Base-by-base conservation (phyloP, 148 eudicot species). In the Cornus controversa region DNA sequence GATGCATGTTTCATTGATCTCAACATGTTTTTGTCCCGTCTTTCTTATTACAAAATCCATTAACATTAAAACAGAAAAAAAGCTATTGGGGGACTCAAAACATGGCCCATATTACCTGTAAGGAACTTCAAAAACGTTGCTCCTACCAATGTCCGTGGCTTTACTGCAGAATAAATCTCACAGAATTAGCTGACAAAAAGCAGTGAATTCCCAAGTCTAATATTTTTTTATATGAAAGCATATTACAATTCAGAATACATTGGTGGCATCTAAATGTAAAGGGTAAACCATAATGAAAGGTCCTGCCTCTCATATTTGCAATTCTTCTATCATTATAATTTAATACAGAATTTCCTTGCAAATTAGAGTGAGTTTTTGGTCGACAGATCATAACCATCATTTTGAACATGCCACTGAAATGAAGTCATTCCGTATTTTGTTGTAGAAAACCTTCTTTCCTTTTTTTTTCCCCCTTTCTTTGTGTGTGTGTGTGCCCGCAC, bases 111-210 rank as follows among this genome's bases (percentile, higher is more conserved):
- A 62, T 83, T 90, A 95, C 99, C 96, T 72, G 91, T 77, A 78
- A 91, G 93, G 84, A 90, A 90, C 84, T 91, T 96, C 80, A 90
- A 79, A 80, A 96, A 96, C 67, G 87, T 90, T 75, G 95, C 98
- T 83, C 98, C 98, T 2, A 90, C 91, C 70, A 94, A 73, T 25
- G 86, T 86, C 60, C 90, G 84, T 67, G 98, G 98, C 73, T 94
- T 91, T 24, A 89, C 98, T 94, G 91, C 47, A 91, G 54, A 31
- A 25, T 29, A 28, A 40, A 40, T 63, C 73, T 53, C 31, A 22
- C 47, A 27, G 66, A 60, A 62, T 77, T 66, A 58, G 80, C 58
- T 57, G 27, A 71, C 66, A 24, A 54, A 66, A 27, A 40, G 34
- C 64, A 28, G 72, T 25, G 31, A 31, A 45, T 8, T 3, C 25